Evolutionary conservation across 2,329 filamentous ascomycete species (phyloP).

Genomic region (Penicillium brevicompactum): DNA sequence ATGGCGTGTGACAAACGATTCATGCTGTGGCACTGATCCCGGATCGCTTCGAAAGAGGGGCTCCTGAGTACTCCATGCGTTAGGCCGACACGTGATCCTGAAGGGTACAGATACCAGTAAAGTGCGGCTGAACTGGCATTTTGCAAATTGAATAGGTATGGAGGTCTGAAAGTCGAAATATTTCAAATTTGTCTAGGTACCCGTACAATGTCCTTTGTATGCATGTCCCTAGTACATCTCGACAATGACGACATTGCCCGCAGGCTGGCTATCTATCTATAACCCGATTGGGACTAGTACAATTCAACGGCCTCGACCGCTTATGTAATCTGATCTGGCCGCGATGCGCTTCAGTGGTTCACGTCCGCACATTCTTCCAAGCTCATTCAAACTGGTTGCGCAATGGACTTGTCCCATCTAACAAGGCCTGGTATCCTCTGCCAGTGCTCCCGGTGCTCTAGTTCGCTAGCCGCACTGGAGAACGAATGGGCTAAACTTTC

Average conservation of each 20-base stretch:
- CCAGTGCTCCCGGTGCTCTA: conserved; percentile 43
- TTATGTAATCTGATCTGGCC: conserved; percentile 32
- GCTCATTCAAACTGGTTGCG: conserved; percentile 5
- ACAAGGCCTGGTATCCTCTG: conserved; percentile 41
- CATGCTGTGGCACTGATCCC: conserved; percentile 12
- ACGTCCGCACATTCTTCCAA: conserved; percentile 23
- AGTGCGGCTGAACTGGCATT: no score
- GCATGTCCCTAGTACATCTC: no score
- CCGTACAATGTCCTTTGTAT: no score
- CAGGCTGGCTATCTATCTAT: conserved; percentile 27
- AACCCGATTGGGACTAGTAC: conserved; percentile 20
- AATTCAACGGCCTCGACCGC: conserved; percentile 19
- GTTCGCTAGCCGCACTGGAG: conserved; percentile 43
- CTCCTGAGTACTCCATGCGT: background rate
- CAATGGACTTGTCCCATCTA: conserved; percentile 40
- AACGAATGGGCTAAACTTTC: conserved; percentile 46
- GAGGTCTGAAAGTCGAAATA: no score
- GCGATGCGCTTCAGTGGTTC: conserved; percentile 2
- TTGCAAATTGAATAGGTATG: no score
- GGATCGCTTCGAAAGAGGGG: conserved; percentile 13
- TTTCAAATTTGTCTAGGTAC: no score
- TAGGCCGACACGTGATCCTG: conserved; percentile 7
- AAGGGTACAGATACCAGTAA: background rate
- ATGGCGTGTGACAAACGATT: conserved; percentile 14
- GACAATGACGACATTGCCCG: conserved; percentile 17